These are phyloP conservation scores for Pulicaria dysenterica DNA, from an alignment of 129 eudicot genomes.

Conservation along the genomic window DNA sequence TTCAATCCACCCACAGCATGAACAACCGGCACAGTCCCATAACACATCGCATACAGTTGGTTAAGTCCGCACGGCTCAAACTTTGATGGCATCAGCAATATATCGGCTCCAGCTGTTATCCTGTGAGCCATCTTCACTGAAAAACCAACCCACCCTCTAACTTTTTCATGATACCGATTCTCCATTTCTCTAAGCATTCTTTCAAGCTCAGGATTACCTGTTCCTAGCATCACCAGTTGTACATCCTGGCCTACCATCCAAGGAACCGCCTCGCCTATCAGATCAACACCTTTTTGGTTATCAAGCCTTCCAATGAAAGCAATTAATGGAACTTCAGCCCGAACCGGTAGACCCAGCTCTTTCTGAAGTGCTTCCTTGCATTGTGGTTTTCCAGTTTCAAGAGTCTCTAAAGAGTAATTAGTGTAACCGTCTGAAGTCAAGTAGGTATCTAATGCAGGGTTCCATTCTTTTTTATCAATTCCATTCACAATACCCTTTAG, in stretches of 20 bases:
- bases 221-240: conserved; percentile 87
- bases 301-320: conserved; percentile 95
- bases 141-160: conserved; percentile 91
- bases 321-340: conserved; percentile 66
- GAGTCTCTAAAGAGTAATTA: conserved; percentile 73
- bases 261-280: conserved; percentile 78
- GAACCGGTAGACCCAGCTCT: conserved; percentile 80
- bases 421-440: conserved; percentile 79
- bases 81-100: conserved; percentile 89
- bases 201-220: conserved; percentile 83
- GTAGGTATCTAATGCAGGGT: conserved; percentile 63
- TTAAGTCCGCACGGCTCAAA: conserved; percentile 98
- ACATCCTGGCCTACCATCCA: conserved; percentile 93
- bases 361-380: conserved; percentile 89
- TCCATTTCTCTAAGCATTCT: conserved; percentile 70
- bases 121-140: conserved; percentile 85
- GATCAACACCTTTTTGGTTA: conserved; percentile 86
- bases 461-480: conserved; percentile 87
- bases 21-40: conserved; percentile 87
- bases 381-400: conserved; percentile 67
- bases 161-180: conserved; percentile 50
- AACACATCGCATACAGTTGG: conserved; percentile 86
- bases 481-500: conserved; percentile 86
- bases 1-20: conserved; percentile 96
- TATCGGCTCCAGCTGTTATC: conserved; percentile 91